Evolutionary conservation across 2,329 filamentous ascomycete genomes (phyloP).

Genomic region (Harringtonia aguacate): DNA sequence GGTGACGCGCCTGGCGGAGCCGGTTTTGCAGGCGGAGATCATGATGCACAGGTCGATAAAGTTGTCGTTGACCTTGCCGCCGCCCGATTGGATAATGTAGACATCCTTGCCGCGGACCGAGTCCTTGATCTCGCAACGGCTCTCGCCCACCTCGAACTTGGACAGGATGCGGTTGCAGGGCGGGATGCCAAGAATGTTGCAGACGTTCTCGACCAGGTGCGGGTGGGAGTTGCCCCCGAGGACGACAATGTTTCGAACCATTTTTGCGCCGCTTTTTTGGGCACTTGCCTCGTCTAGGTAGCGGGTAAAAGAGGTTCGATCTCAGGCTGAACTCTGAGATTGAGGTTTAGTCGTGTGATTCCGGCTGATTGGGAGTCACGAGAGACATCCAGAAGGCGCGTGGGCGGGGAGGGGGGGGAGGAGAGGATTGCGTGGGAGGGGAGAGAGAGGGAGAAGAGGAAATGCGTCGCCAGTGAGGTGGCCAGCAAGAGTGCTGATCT

Average conservation of each 20-base stretch:
- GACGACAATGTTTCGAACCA: conserved; percentile 93
- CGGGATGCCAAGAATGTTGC: conserved; percentile 80
- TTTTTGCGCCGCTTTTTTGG: conserved; percentile 22
- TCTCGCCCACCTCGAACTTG: conserved; percentile 95
- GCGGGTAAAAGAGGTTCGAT: neutral
- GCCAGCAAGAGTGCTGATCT: no score
- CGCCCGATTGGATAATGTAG: conserved; percentile 93
- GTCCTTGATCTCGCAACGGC: conserved; percentile 89
- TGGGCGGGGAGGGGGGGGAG: no score
- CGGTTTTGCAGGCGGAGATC: conserved; percentile 87
- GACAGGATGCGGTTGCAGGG: conserved; percentile 70
- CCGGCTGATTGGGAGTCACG: no score
- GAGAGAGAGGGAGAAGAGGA: no score
- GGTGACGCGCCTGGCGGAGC: conserved; percentile 81
- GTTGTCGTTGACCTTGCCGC: conserved; percentile 89
- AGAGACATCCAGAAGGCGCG: no score
- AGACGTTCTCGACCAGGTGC: conserved; percentile 74
- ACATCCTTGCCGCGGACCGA: conserved; percentile 97
- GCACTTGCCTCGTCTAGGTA: no score
- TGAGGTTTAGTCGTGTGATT: no score
- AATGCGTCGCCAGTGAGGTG: no score
- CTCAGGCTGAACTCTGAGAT: no score
- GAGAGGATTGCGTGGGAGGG: no score
- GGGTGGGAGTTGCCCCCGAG: conserved; percentile 92
- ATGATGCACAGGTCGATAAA: conserved; percentile 96